These are phyloP conservation scores for Myrmaecium sp. DNA, from an alignment of 2,329 filamentous ascomycete species.

Conservation along the genomic window DNA sequence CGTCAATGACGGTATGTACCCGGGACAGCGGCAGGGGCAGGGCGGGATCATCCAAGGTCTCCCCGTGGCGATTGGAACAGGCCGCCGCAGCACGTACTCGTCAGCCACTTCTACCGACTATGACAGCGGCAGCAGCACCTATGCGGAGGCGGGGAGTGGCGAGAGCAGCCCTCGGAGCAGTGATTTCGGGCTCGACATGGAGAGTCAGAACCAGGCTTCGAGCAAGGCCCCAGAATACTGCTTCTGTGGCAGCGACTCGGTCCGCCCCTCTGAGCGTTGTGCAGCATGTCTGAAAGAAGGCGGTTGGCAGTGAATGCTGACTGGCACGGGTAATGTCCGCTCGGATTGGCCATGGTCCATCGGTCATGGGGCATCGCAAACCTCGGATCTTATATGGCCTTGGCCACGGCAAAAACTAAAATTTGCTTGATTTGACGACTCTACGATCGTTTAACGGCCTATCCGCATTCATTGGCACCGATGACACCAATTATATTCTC, in stretches of 20 bases:
- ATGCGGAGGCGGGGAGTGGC: constrained; percentile 24
- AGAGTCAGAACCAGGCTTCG: constrained; percentile 12
- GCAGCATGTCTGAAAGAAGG: constrained; percentile 23
- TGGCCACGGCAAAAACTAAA: too few species aligned
- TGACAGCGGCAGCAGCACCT: constrained; percentile 30
- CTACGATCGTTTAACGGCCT: too few species aligned
- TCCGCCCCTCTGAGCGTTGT: constrained; percentile 26
- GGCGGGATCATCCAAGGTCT: constrained; percentile 40
- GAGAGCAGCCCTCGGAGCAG: constrained; percentile 36
- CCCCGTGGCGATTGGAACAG: constrained; percentile 47
- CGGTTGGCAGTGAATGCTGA: too few species aligned
- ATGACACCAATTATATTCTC: too few species aligned
- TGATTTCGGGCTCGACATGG: constrained; percentile 26
- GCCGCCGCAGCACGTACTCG: constrained; percentile 32
- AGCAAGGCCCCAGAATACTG: constrained; percentile 19
- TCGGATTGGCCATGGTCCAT: too few species aligned
- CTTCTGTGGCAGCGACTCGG: constrained; percentile 21
- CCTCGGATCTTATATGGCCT: too few species aligned
- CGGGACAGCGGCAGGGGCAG: constrained; percentile 36
- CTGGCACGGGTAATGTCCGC: too few species aligned
- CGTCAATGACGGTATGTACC: constrained; percentile 83
- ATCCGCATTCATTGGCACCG: too few species aligned
- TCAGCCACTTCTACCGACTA: constrained; percentile 27
- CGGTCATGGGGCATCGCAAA: too few species aligned
- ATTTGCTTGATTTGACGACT: too few species aligned